Evolutionary conservation across 495 filamentous ascomycete genomes (phyloP).

Genomic region (Hypoxylon lienhwacheense): DNA sequence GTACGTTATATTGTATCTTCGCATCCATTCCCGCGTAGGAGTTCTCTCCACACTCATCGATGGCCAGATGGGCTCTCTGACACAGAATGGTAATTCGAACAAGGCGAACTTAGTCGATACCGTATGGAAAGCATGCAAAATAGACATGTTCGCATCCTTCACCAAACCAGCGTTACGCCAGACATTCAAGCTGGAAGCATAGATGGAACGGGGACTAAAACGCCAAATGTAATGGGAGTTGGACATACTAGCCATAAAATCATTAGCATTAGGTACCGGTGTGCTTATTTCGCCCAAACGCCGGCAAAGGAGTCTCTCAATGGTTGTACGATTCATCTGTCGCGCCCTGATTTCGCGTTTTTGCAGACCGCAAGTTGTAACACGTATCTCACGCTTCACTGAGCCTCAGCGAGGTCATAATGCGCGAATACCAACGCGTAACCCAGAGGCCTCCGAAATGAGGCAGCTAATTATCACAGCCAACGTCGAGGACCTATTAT

Average conservation of each 20-base stretch:
- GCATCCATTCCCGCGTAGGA: too few relatives aligned
- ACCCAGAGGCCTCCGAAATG: conserved; percentile 44
- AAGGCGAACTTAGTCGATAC: too few relatives aligned
- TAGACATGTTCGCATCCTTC: conserved; percentile 43
- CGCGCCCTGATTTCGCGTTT: conserved; percentile 43
- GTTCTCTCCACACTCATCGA: too few relatives aligned
- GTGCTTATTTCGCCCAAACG: conserved; percentile 63
- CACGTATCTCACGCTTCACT: conserved; percentile 43
- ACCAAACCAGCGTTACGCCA: conserved; percentile 41
- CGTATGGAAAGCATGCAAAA: too few relatives aligned
- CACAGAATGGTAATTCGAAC: too few relatives aligned
- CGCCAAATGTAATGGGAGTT: conserved; percentile 54
- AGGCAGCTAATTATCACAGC: conserved; percentile 57
- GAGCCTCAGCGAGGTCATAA: conserved; percentile 51
- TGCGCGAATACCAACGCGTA: conserved; percentile 52
- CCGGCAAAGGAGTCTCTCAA: conserved; percentile 55
- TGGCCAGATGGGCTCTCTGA: too few relatives aligned
- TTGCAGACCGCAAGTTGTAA: too few relatives aligned
- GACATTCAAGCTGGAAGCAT: too few relatives aligned
- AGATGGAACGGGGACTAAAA: too few relatives aligned
- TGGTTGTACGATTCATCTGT: conserved; percentile 59
- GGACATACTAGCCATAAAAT: conserved; percentile 48
- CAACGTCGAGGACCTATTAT: conserved; percentile 57
- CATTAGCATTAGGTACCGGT: conserved; percentile 58
- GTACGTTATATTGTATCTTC: too few relatives aligned